Evolutionary conservation across 2,329 filamentous ascomycete species (phyloP).

Genomic region (Colletotrichum musae): DNA sequence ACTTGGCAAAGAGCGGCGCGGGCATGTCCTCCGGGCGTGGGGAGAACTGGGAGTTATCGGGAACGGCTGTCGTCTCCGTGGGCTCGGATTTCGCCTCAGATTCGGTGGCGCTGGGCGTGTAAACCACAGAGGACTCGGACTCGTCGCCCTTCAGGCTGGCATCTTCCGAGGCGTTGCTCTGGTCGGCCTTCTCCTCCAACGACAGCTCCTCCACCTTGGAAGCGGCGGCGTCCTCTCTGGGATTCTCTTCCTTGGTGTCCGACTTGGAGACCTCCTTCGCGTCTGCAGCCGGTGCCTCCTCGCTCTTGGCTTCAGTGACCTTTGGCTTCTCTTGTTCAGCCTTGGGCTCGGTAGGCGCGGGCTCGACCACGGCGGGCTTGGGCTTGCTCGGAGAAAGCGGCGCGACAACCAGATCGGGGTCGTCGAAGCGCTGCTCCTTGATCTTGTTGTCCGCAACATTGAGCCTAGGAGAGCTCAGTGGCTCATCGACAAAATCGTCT

Average conservation of each 20-base stretch:
- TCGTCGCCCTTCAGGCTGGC: constrained; percentile 44
- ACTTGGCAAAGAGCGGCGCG: constrained; percentile 73
- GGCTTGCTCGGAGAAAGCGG: constrained; percentile 68
- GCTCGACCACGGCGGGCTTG: constrained; percentile 43
- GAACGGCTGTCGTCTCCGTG: constrained; percentile 5
- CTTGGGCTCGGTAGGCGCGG: constrained; percentile 38
- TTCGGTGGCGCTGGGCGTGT: constrained; percentile 39
- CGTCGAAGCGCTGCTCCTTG: constrained; percentile 67
- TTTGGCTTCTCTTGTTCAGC: constrained; percentile 27
- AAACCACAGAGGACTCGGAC: constrained; percentile 46
- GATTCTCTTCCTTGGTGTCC: background rate
- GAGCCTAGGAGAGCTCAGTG: constrained; percentile 77
- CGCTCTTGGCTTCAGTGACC: constrained; percentile 27
- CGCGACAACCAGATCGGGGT: constrained; percentile 69
- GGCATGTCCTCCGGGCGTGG: constrained; percentile 78
- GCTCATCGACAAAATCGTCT: constrained; percentile 84
- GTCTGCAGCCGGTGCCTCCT: background rate
- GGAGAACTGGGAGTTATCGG: constrained; percentile 51
- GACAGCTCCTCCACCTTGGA: constrained; percentile 37
- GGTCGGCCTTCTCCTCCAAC: constrained; percentile 31
- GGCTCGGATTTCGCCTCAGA: constrained; percentile 33
- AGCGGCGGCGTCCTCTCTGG: constrained; percentile 18
- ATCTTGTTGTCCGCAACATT: constrained; percentile 72
- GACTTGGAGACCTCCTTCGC: constrained; percentile 22
- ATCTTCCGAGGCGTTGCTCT: constrained; percentile 21